Percentiles rank a stretch among this genome's conserved stretches.
Conservation (phyloP, 176 grass and related monocot species). For the Tillandsia fasciculata region DNA sequence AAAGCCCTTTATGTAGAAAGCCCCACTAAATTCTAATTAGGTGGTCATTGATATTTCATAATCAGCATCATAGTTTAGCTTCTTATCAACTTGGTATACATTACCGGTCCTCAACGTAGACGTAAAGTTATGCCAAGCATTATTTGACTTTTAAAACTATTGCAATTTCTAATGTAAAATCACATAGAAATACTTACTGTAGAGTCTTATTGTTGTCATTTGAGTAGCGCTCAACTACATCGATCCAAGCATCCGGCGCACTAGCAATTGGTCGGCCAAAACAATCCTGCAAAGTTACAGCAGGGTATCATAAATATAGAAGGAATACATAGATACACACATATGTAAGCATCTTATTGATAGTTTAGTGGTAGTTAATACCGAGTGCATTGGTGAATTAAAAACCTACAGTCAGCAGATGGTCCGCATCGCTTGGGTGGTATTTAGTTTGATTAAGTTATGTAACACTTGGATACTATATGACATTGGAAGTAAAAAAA, state of each 20-base stretch:
- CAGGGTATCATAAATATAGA: neutral
- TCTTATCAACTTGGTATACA: no score
- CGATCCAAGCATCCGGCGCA: conserved; percentile 81
- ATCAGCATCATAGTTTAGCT: no score
- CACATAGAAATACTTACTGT: conserved; percentile 32
- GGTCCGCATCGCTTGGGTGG: no score
- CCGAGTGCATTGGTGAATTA: no score
- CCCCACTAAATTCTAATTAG: neutral
- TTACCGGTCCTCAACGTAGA: neutral
- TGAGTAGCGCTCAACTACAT: conserved; percentile 70
- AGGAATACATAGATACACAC: neutral
- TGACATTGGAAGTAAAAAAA: neutral
- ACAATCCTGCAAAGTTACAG: conserved; percentile 48
- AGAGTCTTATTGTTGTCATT: conserved; percentile 80
- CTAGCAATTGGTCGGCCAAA: conserved; percentile 72
- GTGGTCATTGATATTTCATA: neutral
- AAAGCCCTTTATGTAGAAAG: no score
- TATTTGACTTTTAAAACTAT: no score
- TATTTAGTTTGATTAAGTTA: no score
- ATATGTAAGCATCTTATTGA: no score
- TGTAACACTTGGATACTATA: no score
- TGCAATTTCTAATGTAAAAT: neutral
- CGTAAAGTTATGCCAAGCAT: no score
- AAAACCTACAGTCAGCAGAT: no score
- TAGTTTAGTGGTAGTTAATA: no score